These are phyloP conservation scores for Mycena belliarum DNA, from an alignment of 768 basidiomycete genomes.

Conservation along the genomic window DNA sequence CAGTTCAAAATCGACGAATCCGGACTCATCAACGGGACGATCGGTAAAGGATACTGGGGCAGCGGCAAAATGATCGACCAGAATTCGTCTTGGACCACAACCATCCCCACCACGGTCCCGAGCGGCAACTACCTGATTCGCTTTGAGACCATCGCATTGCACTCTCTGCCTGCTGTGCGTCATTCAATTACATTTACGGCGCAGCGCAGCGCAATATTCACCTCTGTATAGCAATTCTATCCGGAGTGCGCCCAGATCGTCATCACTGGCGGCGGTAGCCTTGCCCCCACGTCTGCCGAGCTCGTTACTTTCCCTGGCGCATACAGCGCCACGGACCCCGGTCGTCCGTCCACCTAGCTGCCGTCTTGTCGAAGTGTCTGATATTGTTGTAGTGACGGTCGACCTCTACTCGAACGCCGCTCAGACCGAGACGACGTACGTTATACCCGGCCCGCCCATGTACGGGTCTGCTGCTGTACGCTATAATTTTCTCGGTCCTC, in stretches of 20 bases:
- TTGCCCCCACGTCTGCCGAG: slow-evolving; percentile 41
- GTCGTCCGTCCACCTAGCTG: slow-evolving; percentile 31
- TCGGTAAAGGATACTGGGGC: slow-evolving; percentile 41
- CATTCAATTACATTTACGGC: slow-evolving; percentile 1
- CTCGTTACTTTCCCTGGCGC: slow-evolving; percentile 52
- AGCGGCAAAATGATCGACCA: slow-evolving; percentile 45
- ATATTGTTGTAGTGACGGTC: slow-evolving; percentile 33
- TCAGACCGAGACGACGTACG: slow-evolving; percentile 41
- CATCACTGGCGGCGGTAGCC: slow-evolving; percentile 43
- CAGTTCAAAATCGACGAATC: slow-evolving; percentile 51
- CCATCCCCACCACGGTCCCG: slow-evolving; percentile 45
- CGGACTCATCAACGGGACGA: slow-evolving; percentile 45
- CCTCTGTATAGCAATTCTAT: slow-evolving; percentile 60
- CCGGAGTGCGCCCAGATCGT: slow-evolving; percentile 54
- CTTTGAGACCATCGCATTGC: slow-evolving; percentile 50
- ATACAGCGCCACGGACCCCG: slow-evolving; percentile 45
- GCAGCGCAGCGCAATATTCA: neutral
- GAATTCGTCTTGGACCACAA: slow-evolving; percentile 48
- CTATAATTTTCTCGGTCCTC: neutral
- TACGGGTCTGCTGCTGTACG: slow-evolving; percentile 37
- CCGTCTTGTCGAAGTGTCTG: slow-evolving; percentile 22
- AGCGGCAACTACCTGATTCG: slow-evolving; percentile 49
- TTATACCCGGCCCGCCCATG: slow-evolving; percentile 47
- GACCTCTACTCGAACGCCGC: slow-evolving; percentile 43
- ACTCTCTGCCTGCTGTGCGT: slow-evolving; percentile 52